A percentile compares a stretch with the other conserved stretches of the same genome.
These are phyloP conservation scores for Hymenoscyphus scutula DNA, from an alignment of 2,329 filamentous ascomycete genomes.

Conservation along the genomic window DNA sequence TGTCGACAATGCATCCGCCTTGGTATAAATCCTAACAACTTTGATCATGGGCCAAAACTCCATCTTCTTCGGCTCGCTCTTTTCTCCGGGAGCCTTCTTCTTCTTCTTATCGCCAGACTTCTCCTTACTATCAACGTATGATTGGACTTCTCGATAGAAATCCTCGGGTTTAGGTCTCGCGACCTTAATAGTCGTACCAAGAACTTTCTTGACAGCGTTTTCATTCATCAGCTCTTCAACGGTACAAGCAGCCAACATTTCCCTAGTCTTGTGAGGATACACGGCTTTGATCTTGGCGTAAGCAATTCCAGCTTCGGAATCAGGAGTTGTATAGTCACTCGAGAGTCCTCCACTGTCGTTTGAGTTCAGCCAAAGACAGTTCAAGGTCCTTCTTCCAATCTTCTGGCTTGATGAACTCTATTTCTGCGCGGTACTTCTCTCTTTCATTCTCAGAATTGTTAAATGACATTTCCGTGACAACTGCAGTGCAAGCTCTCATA, in stretches of 20 bases:
- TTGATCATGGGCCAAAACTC: slow-evolving; percentile 41
- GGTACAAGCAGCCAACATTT: slow-evolving; percentile 36
- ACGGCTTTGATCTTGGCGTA: slow-evolving; percentile 51
- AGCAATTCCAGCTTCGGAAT: slow-evolving; percentile 42
- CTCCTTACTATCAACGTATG: slow-evolving; percentile 27
- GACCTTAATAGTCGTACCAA: slow-evolving; percentile 11
- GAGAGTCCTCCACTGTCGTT: slow-evolving; percentile 29
- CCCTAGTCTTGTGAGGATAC: slow-evolving; percentile 42
- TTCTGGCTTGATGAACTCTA: slow-evolving; percentile 31
- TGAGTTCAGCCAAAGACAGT: slow-evolving; percentile 19
- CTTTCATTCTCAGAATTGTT: slow-evolving; percentile 39
- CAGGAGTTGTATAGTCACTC: slow-evolving; percentile 21
- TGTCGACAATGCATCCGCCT: slow-evolving; percentile 44
- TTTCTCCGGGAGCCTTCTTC: slow-evolving; percentile 39
- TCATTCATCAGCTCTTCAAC: slow-evolving; percentile 37
- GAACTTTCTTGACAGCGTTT: slow-evolving; percentile 30
- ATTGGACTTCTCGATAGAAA: slow-evolving; percentile 16
- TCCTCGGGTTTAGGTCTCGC: background rate
- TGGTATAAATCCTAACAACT: slow-evolving; percentile 43
- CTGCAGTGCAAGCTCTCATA: slow-evolving; percentile 44
- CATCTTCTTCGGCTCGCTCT: slow-evolving; percentile 16
- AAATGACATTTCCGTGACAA: slow-evolving; percentile 47
- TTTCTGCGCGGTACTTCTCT: slow-evolving; percentile 43
- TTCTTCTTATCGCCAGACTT: slow-evolving; percentile 35
- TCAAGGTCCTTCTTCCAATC: slow-evolving; percentile 28